phyloP scores from a whole-genome alignment of 1,284 basidiomycete species.

The Ganoderma lingzhi region DNA sequence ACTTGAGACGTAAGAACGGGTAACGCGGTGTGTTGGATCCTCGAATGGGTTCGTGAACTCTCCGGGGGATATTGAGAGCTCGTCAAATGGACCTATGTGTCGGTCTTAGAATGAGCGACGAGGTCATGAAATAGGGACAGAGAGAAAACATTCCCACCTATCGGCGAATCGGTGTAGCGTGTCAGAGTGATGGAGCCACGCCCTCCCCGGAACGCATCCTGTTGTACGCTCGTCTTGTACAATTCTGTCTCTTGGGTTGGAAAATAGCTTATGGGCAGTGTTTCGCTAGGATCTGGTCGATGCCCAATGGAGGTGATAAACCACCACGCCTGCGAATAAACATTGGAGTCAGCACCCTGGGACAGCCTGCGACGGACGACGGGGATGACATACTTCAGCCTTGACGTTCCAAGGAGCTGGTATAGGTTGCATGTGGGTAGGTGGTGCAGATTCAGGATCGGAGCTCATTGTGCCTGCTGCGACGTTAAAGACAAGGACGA shows the following conservation, averaged over 20 bases:
- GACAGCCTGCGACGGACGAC: background rate
- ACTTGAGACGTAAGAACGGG: constrained; percentile 29
- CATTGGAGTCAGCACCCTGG: background rate
- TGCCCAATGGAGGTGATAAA: constrained; percentile 30
- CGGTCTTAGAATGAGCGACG: background rate
- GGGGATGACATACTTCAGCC: constrained; percentile 23
- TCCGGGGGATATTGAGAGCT: constrained; percentile 29
- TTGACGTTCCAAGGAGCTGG: constrained; percentile 29
- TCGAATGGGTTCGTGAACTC: constrained; percentile 32
- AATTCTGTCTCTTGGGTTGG: constrained; percentile 26
- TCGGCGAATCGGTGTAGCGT: constrained; percentile 26
- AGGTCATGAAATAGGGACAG: too few species aligned
- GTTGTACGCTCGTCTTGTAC: constrained; percentile 22
- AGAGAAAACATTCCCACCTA: constrained; percentile 15
- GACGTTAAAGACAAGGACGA: background rate
- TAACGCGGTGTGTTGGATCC: constrained; percentile 23
- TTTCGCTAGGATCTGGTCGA: constrained; percentile 25
- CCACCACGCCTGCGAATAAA: constrained; percentile 27
- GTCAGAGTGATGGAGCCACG: constrained; percentile 25
- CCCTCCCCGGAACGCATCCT: constrained; percentile 28
- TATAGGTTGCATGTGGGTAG: background rate
- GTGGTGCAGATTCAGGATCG: background rate
- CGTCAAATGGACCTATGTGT: constrained; percentile 26
- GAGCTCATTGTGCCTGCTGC: constrained; percentile 14
- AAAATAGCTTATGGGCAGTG: constrained; percentile 32